Conservation (phyloP, 371 early-diverging fungal species). For the Mucor velutinosus region DNA sequence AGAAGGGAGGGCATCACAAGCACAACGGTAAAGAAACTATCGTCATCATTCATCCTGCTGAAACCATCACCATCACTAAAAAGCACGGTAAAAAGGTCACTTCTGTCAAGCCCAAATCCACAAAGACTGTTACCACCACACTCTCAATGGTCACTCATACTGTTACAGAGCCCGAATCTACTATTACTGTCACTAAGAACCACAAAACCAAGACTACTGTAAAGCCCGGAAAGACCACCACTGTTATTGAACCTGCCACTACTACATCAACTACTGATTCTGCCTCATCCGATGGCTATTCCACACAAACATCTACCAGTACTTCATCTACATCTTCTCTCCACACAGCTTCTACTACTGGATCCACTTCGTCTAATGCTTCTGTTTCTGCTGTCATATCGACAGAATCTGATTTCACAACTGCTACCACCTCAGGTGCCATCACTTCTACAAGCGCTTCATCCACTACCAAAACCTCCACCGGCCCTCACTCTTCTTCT, state of each 20-base stretch:
- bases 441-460: neutral
- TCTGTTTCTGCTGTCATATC: neutral
- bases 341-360: neutral
- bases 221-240: neutral
- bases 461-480: neutral
- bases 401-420: neutral
- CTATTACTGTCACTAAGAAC: neutral
- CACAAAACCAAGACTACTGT: neutral
- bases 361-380: neutral
- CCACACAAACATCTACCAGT: neutral
- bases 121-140: neutral
- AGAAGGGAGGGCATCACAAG: neutral
- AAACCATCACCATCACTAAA: neutral
- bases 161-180: neutral
- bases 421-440: neutral
- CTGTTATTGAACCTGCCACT: neutral
- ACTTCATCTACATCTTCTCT: neutral
- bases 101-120: neutral
- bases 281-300: neutral
- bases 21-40: neutral
- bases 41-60: neutral
- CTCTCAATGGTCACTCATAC: neutral
- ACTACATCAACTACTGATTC: neutral
- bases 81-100: neutral
- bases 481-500: neutral